A percentile compares a stretch with the other conserved stretches of the same genome.
These are phyloP conservation scores for Sporothrix phasma DNA, from an alignment of 2,329 filamentous ascomycete genomes.

Conservation along the genomic window DNA sequence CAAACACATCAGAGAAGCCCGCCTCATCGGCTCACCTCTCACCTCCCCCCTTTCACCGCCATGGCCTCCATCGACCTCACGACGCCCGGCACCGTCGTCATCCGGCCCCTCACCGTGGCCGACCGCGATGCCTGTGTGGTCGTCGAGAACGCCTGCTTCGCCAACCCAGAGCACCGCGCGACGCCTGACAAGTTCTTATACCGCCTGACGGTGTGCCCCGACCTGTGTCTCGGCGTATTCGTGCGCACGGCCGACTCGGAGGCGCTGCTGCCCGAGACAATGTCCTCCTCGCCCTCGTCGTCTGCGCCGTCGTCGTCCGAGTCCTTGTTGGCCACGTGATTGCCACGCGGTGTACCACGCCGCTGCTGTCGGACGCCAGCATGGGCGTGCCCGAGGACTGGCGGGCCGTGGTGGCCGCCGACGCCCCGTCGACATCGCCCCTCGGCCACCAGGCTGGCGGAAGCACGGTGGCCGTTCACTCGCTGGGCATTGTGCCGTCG, in stretches of 20 bases:
- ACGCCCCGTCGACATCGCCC: constrained; percentile 25
- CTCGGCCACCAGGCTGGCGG: constrained; percentile 65
- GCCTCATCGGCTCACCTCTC: not conserved
- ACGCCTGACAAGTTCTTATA: constrained; percentile 57
- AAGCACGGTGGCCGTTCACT: constrained; percentile 70
- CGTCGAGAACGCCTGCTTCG: constrained; percentile 46
- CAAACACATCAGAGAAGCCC: not conserved
- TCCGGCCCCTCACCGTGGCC: constrained; percentile 59
- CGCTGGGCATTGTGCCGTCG: constrained; percentile 66
- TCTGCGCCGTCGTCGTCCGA: constrained; percentile 39
- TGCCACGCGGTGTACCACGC: constrained; percentile 27
- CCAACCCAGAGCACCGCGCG: constrained; percentile 39
- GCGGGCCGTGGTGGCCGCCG: constrained; percentile 36
- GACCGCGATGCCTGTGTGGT: constrained; percentile 52
- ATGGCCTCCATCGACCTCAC: constrained; percentile 6
- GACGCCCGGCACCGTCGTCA: constrained; percentile 32
- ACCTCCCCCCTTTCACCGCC: not conserved
- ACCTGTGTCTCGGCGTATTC: constrained; percentile 73
- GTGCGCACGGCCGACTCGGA: not conserved
- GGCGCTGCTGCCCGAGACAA: constrained; percentile 41
- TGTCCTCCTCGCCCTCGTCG: constrained; percentile 45
- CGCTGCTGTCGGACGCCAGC: constrained; percentile 59
- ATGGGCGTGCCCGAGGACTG: constrained; percentile 67
- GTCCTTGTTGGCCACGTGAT: constrained; percentile 60
- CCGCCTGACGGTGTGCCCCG: constrained; percentile 62